These are phyloP conservation scores for Atalantia buxifolia DNA, from an alignment of 345 rosid genomes.

Conservation along the genomic window DNA sequence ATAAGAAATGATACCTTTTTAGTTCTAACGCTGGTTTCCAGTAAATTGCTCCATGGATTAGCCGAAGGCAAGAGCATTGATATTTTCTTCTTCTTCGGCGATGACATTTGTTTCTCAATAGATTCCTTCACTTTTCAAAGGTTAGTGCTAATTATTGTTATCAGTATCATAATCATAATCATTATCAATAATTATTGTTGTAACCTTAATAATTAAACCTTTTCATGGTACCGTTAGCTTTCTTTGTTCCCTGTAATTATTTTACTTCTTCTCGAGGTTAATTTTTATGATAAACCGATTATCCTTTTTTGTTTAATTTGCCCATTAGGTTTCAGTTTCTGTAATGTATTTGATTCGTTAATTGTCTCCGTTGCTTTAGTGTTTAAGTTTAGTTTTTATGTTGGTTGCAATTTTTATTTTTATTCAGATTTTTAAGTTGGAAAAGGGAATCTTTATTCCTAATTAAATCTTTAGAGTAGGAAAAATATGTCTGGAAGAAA, in stretches of 20 bases:
- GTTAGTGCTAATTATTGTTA: not conserved
- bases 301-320: not conserved
- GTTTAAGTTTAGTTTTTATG: not conserved
- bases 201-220: not conserved
- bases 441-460: not conserved
- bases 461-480: not conserved
- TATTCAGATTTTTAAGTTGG: not conserved
- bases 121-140: not conserved
- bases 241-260: not conserved
- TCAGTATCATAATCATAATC: not conserved
- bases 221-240: not conserved
- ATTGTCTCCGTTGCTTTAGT: not conserved
- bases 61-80: not conserved
- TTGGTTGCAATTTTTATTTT: not conserved
- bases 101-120: not conserved
- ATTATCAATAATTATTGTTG: not conserved
- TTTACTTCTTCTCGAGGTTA: not conserved
- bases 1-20: not conserved
- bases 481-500: conserved; percentile 49
- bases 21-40: not conserved
- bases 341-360: not conserved
- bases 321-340: not conserved
- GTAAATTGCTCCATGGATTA: not conserved
- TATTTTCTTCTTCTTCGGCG: not conserved
- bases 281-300: not conserved